phyloP scores from a whole-genome alignment of 495 filamentous ascomycete genomes.

The Poronia punctata region DNA sequence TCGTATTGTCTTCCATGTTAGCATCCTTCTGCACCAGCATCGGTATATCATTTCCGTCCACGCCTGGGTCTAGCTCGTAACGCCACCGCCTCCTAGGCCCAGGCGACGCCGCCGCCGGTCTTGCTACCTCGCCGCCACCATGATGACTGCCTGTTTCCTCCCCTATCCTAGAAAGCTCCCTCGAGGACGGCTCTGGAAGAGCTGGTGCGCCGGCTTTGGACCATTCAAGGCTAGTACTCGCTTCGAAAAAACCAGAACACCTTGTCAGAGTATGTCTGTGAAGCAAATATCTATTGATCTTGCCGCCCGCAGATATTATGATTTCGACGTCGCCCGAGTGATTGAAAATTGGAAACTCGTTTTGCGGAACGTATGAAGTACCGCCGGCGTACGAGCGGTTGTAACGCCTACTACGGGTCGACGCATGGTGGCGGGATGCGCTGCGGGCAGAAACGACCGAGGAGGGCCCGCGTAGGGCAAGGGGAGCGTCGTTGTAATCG shows the following conservation, averaged over 20 bases:
- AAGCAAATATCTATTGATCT: constrained; percentile 76
- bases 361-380: constrained; percentile 61
- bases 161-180: constrained; percentile 48
- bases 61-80: constrained; percentile 78
- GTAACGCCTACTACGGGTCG: constrained; percentile 56
- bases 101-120: constrained; percentile 18
- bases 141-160: constrained; percentile 41
- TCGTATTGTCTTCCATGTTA: constrained; percentile 11
- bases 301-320: constrained; percentile 58
- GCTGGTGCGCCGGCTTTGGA: constrained; percentile 43
- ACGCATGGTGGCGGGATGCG: constrained; percentile 34
- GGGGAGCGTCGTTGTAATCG: constrained; percentile 40
- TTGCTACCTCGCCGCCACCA: constrained; percentile 14
- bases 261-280: constrained; percentile 78
- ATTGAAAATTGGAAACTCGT: constrained; percentile 87
- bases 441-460: constrained; percentile 46
- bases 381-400: constrained; percentile 78
- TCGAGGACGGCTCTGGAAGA: constrained; percentile 24
- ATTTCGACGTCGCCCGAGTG: constrained; percentile 91
- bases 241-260: constrained; percentile 90
- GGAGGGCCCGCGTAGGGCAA: constrained; percentile 51
- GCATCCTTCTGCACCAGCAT: constrained; percentile 75
- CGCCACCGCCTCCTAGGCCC: constrained; percentile 62
- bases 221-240: constrained; percentile 83
- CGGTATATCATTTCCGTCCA: constrained; percentile 67